phyloP scores from a whole-genome alignment of 2,329 filamentous ascomycete genomes.

The Ceratocystis destructans region DNA sequence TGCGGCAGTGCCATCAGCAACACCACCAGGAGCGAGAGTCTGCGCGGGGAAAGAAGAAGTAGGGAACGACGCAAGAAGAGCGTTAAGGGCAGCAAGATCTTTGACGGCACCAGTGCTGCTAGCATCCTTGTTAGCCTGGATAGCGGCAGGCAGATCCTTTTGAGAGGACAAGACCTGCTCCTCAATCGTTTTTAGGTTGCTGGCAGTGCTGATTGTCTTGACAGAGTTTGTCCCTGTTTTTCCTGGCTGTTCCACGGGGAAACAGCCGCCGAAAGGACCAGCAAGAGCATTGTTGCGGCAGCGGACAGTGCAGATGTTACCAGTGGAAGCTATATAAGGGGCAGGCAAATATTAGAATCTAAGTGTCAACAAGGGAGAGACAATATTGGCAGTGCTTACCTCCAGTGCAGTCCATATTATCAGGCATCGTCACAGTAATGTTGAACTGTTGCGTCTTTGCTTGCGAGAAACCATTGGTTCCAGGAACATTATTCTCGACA shows the following conservation, averaged over 20 bases:
- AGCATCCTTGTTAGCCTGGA: constrained; percentile 33
- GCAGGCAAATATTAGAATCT: not conserved
- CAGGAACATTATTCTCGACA: constrained; percentile 46
- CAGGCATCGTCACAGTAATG: constrained; percentile 41
- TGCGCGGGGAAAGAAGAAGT: constrained; percentile 26
- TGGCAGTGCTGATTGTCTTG: constrained; percentile 33
- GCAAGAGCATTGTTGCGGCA: constrained; percentile 45
- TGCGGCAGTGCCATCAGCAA: constrained; percentile 17
- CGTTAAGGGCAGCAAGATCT: constrained; percentile 27
- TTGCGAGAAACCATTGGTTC: constrained; percentile 43
- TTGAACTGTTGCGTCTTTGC: constrained; percentile 42
- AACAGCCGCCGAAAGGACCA: constrained; percentile 45
- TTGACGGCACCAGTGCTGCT: constrained; percentile 24
- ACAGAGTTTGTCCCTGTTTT: constrained; percentile 31
- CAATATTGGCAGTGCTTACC: constrained; percentile 27
- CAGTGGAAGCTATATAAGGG: constrained; percentile 35
- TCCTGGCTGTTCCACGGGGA: constrained; percentile 43
- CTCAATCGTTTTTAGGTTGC: constrained; percentile 33
- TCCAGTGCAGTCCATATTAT: constrained; percentile 36
- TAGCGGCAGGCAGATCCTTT: constrained; percentile 32
- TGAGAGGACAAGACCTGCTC: constrained; percentile 39
- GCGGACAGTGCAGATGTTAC: constrained; percentile 44
- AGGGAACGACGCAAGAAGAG: constrained; percentile 23
- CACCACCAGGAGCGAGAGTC: constrained; percentile 25
- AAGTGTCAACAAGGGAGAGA: no score